Evolutionary conservation across 306 rosid species (phyloP), one percentile per base, ranked within the genome.

Genomic region (Arachis hypogaea): DNA sequence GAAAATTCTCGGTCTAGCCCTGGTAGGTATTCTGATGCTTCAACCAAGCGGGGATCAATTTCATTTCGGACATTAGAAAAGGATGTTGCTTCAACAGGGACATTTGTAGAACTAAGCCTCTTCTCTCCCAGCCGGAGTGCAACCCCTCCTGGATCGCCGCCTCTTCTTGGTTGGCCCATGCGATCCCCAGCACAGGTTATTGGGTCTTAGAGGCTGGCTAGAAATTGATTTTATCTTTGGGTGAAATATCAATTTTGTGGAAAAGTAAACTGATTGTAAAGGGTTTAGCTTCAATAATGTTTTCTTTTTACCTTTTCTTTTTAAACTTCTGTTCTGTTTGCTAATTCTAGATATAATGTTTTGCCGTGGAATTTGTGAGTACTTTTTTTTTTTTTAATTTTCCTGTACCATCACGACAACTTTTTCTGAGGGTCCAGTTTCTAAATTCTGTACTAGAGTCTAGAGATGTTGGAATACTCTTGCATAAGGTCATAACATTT

Each of bases 61-160:
- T 93, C 98, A 45, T 91, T 93, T 69, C 83, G 93, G 54, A 78
- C 98, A 47, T 61, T 81, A 49, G 92, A 76, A 33, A 91, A 82
- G 49, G 91, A 82, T 81, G 92, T 81, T 57, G 63, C 89, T 73
- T 84, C 96, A 40, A 82, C 89, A 28, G 94, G 86, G 56, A 68
- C 93, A 74, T 94, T 88, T 82, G 96, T 94, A 71, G 98, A 94
- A 71, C 81, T 94, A 11, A 94, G 98, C 77, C 96, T 91, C 44
- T 91, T 94, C 78, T 94, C 98, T 69, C 94, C 97, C 11, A 89
- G 95, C 80, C 84, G 59, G 51, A 89, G 86, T 63, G 86, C 64
- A 43, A 71, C 89, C 56, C 95, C 95, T 14, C 92, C 90, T 0
- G 97, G 89, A 22, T 94, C 98, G 1, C 98, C 97, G 42, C 93